These are phyloP conservation scores for Colletotrichum orchidophilum DNA, from an alignment of 2,329 filamentous ascomycete species.

Conservation along the genomic window DNA sequence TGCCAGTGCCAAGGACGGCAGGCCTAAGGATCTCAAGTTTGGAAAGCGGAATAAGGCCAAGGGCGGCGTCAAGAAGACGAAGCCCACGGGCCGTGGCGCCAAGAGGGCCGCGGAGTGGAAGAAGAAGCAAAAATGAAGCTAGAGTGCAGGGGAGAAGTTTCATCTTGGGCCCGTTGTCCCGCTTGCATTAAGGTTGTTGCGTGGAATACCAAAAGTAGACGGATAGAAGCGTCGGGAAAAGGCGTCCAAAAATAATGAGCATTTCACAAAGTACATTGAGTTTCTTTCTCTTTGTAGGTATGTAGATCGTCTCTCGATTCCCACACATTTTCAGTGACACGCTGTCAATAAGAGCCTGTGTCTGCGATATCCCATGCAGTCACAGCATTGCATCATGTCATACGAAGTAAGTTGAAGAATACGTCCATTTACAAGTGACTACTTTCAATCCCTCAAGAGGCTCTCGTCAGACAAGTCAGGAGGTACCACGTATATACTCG, in stretches of 20 bases:
- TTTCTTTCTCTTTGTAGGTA: too few relatives aligned
- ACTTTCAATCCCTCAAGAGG: background rate
- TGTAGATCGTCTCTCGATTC: background rate
- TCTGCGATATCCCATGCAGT: background rate
- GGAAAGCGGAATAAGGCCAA: conserved; percentile 63
- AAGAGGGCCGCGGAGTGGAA: conserved; percentile 56
- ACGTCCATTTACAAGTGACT: conserved; percentile 21
- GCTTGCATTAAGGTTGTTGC: background rate
- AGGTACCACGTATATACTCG: conserved; percentile 9
- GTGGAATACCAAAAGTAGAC: conserved; percentile 2
- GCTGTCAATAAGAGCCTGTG: background rate
- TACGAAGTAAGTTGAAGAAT: background rate
- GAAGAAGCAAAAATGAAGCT: conserved; percentile 44
- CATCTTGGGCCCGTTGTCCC: background rate
- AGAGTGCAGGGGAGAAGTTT: too few relatives aligned
- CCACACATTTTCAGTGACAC: background rate
- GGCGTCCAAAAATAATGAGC: conserved; percentile 28
- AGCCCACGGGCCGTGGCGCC: conserved; percentile 50
- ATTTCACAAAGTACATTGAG: background rate
- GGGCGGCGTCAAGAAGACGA: conserved; percentile 48
- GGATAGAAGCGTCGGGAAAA: conserved; percentile 2
- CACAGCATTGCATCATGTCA: background rate
- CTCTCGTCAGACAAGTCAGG: background rate
- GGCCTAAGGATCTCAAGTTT: conserved; percentile 69
- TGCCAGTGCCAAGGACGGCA: conserved; percentile 73